phyloP scores from a whole-genome alignment of 177 flowering plant genomes.

The Vitis hybrid region DNA sequence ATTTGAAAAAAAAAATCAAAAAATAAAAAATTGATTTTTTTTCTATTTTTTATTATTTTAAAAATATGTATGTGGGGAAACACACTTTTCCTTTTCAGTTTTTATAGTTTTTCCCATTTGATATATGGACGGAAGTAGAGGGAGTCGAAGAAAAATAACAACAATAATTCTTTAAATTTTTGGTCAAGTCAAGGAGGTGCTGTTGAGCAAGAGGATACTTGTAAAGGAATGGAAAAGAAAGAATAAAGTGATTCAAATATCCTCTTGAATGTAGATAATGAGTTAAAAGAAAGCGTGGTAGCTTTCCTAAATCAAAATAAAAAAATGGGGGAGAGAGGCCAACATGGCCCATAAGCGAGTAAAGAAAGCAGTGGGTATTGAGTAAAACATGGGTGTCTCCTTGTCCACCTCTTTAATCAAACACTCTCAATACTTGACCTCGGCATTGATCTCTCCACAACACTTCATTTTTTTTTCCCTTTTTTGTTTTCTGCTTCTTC shows the following conservation, averaged over 20 bases:
- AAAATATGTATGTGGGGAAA: no score
- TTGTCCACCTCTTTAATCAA: constrained; percentile 28
- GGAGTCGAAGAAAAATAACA: no score
- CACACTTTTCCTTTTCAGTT: no score
- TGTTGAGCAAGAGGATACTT: no score
- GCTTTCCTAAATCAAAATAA: constrained; percentile 11
- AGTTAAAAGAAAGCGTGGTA: constrained; percentile 16
- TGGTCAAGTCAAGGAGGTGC: neutral
- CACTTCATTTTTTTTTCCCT: neutral
- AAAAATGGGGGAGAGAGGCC: neutral
- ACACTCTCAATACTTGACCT: constrained; percentile 9
- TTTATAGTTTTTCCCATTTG: no score
- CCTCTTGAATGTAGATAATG: constrained; percentile 4
- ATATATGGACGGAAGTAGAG: no score
- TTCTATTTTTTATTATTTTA: no score
- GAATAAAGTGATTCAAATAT: constrained; percentile 10
- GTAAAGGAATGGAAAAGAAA: neutral
- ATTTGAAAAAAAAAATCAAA: no score
- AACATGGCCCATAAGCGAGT: constrained; percentile 13
- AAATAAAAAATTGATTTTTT: no score
- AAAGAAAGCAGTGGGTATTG: constrained; percentile 6
- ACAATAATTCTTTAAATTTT: no score
- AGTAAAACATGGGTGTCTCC: constrained; percentile 37
- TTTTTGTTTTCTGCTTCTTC: no score
- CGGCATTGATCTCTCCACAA: neutral